Evolutionary conservation across 768 basidiomycete genomes (phyloP).

Genomic region (Tylopilus vinaceipallidus): DNA sequence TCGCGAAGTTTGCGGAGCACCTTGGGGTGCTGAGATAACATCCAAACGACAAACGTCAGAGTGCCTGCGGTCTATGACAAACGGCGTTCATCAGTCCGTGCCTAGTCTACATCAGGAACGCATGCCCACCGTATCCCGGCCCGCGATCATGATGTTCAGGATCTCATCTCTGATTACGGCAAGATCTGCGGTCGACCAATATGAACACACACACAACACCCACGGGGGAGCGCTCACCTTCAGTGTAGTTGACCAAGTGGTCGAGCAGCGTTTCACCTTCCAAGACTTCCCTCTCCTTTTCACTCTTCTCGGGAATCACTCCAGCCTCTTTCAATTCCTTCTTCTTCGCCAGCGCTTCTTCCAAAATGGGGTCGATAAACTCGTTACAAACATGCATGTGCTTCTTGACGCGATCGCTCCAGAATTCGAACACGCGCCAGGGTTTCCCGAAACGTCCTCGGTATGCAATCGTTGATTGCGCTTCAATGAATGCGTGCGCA

Average conservation of each 20-base stretch:
- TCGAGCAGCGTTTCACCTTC: constrained; percentile 32
- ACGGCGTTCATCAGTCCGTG: not conserved
- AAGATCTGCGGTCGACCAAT: constrained; percentile 21
- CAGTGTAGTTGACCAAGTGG: constrained; percentile 29
- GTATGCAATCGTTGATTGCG: constrained; percentile 40
- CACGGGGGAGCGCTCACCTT: constrained; percentile 17
- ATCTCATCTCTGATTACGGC: constrained; percentile 35
- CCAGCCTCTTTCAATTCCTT: constrained; percentile 21
- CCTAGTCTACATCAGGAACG: not conserved
- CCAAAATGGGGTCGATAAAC: constrained; percentile 54
- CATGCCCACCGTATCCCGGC: constrained; percentile 31
- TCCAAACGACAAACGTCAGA: constrained; percentile 29
- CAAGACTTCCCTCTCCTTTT: constrained; percentile 7
- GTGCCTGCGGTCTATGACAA: constrained; percentile 28
- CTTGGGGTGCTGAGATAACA: constrained; percentile 29
- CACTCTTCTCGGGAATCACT: constrained; percentile 12
- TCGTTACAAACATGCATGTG: constrained; percentile 47
- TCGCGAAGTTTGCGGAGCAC: constrained; percentile 29
- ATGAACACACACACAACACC: not conserved
- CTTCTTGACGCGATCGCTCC: constrained; percentile 43
- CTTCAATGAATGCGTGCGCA: constrained; percentile 47
- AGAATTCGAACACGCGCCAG: constrained; percentile 57
- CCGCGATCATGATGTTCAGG: constrained; percentile 38
- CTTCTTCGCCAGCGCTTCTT: constrained; percentile 44
- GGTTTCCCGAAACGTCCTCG: constrained; percentile 41